Evolutionary conservation across 1,139 yeast genomes (phyloP), one percentile per base, ranked within the genome.

Genomic region (Geotrichum reessii): DNA sequence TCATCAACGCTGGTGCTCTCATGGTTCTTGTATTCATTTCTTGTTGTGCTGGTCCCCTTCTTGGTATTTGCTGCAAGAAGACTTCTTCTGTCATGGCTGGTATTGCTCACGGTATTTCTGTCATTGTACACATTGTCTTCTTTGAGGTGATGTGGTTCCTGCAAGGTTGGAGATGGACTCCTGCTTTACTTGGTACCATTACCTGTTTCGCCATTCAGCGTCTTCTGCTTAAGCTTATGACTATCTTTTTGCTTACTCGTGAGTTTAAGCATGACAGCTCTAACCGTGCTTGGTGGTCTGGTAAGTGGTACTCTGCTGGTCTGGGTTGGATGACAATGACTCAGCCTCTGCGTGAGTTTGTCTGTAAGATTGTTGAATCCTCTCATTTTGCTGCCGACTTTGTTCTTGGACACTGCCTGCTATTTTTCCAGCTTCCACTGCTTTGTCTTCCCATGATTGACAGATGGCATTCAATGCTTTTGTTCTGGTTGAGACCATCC

Each of bases 231-330:
- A 91, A 93, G 80, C 74, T 88, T 69, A 79, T 93, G 80, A 88
- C 97, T 21, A 77, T 87, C 59, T 76, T 83, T 66, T 78, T 85
- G 76, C 81, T 93, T 73, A 92, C 99, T 57, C 86, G 99, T 80
- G 99, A 93, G 78, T 92, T 91, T 80, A 93, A 92, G 84, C 92
- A 90, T 69, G 99, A 95, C 76, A 92, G 87, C 73, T 82, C 99
- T 50, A 93, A 93, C 78, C 86, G 96, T 68, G 98, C 99, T 31
- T 93, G 95, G 93, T 93, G 99, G 99, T 87, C 96, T 63, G 99
- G 99, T 81, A 92, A 92, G 76, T 93, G 99, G 99, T 90, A 92
- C 76, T 92, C 95, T 63, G 80, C 90, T 64, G 95, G 96, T 71
- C 78, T 93, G 78, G 99, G 99, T 63, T 86, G 88, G 85, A 86